Conservation (phyloP, 2,329 filamentous ascomycete species). For the Fusarium anguioides region DNA sequence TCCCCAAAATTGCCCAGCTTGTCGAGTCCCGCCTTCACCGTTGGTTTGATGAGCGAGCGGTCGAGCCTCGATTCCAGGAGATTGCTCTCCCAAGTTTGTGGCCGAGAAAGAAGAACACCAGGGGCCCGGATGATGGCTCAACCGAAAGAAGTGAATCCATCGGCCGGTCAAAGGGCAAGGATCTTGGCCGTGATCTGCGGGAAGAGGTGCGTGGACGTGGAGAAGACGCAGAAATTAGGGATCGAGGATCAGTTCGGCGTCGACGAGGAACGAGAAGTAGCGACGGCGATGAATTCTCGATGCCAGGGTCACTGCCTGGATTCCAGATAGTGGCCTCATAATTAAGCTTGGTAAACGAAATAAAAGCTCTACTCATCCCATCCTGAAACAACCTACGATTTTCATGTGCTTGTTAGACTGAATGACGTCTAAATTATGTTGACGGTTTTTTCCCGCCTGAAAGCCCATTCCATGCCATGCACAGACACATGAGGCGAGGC, state of each 20-base stretch:
- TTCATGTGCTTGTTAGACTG: background rate
- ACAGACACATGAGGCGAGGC: constrained; percentile 17
- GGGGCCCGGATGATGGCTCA: constrained; percentile 73
- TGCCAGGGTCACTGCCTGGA: constrained; percentile 60
- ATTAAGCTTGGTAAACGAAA: constrained; percentile 15
- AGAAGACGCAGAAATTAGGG: constrained; percentile 57
- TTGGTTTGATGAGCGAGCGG: constrained; percentile 89
- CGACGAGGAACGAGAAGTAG: constrained; percentile 51
- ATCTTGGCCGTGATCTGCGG: constrained; percentile 61
- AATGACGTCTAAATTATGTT: background rate
- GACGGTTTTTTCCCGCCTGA: background rate
- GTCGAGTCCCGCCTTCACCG: constrained; percentile 82
- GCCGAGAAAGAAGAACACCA: constrained; percentile 85
- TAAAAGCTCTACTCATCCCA: constrained; percentile 9
- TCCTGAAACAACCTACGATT: background rate
- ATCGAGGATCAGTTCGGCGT: constrained; percentile 53
- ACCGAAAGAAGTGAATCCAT: constrained; percentile 60
- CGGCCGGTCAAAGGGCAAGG: constrained; percentile 65
- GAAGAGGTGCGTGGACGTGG: constrained; percentile 62
- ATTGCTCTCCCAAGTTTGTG: constrained; percentile 85
- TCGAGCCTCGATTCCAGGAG: constrained; percentile 88
- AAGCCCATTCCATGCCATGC: constrained; percentile 4
- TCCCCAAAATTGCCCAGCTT: constrained; percentile 88
- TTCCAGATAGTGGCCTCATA: constrained; percentile 47
- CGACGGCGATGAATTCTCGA: constrained; percentile 55